Evolutionary conservation across 176 grass and related monocot genomes (phyloP).

Genomic region (Ampelocalamus luodianensis): DNA sequence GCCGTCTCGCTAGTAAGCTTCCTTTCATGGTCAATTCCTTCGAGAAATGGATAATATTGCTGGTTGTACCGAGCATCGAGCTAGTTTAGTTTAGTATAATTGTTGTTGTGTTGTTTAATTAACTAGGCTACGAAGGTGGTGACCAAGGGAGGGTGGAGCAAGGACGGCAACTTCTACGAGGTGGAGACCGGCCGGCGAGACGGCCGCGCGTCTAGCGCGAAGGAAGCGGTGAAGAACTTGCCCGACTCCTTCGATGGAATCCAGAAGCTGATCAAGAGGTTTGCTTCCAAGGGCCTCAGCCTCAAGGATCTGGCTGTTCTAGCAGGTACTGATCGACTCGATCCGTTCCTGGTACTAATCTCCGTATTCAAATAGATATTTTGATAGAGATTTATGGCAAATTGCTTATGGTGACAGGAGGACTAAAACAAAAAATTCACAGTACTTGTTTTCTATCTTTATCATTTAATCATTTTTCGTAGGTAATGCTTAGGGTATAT

Average conservation of each 20-base stretch:
- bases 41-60: no score
- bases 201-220: slow-evolving; percentile 45
- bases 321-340: slow-evolving; percentile 51
- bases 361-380: no score
- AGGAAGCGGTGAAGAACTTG: slow-evolving; percentile 55
- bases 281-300: slow-evolving; percentile 63
- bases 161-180: slow-evolving; percentile 67
- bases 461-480: no score
- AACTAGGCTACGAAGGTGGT: slow-evolving; percentile 55
- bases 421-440: background rate
- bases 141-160: slow-evolving; percentile 55
- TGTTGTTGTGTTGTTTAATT: background rate
- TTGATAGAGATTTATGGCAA: no score
- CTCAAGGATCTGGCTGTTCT: slow-evolving; percentile 82
- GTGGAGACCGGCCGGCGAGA: slow-evolving; percentile 75
- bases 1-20: slow-evolving; percentile 49
- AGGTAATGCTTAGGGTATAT: no score
- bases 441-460: no score
- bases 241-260: slow-evolving; percentile 70
- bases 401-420: background rate
- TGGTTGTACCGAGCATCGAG: background rate
- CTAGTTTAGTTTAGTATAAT: background rate
- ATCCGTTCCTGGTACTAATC: background rate
- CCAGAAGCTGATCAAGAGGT: slow-evolving; percentile 50
- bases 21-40: background rate